phyloP scores from a whole-genome alignment of 768 basidiomycete genomes.

The Omphalotus guepiniiformis region DNA sequence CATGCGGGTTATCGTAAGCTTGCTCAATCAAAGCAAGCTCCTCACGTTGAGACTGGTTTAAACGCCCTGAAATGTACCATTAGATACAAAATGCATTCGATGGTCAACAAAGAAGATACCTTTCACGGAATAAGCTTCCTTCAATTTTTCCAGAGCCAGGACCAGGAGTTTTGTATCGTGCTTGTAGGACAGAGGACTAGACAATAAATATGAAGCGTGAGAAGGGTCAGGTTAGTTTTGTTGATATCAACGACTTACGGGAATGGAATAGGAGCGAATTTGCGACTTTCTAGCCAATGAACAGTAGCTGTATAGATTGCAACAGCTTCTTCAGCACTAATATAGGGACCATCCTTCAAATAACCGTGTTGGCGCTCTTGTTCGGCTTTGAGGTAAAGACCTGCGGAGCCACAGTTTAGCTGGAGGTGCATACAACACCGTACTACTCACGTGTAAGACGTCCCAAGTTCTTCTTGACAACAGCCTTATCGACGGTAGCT shows the following conservation, averaged over 20 bases:
- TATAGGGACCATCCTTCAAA: slow-evolving; percentile 98
- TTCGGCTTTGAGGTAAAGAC: slow-evolving; percentile 95
- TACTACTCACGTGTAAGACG: slow-evolving; percentile 81
- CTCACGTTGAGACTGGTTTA: slow-evolving; percentile 98
- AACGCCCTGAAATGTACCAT: slow-evolving; percentile 57
- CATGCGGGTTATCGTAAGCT: slow-evolving; percentile 98
- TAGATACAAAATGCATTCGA: no score
- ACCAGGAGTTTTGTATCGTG: slow-evolving; percentile 98
- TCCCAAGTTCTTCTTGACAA: slow-evolving; percentile 98
- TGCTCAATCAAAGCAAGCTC: slow-evolving; percentile 98
- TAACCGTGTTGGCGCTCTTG: slow-evolving; percentile 99
- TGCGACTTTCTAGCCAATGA: slow-evolving; percentile 97
- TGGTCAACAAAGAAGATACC: slow-evolving; percentile 36
- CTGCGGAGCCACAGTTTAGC: slow-evolving; percentile 28
- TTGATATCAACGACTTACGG: no score
- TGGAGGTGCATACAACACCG: not conserved
- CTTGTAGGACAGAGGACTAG: slow-evolving; percentile 92
- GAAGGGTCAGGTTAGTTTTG: no score
- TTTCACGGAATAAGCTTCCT: slow-evolving; percentile 98
- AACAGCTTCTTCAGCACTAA: slow-evolving; percentile 97
- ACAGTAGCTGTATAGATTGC: slow-evolving; percentile 98
- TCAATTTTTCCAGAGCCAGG: slow-evolving; percentile 94
- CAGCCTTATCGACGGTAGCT: slow-evolving; percentile 96
- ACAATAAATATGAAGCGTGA: slow-evolving; percentile 5
- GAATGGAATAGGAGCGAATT: slow-evolving; percentile 99